Conservation (phyloP, 106 monocot genomes). For the Dioscorea alata region DNA sequence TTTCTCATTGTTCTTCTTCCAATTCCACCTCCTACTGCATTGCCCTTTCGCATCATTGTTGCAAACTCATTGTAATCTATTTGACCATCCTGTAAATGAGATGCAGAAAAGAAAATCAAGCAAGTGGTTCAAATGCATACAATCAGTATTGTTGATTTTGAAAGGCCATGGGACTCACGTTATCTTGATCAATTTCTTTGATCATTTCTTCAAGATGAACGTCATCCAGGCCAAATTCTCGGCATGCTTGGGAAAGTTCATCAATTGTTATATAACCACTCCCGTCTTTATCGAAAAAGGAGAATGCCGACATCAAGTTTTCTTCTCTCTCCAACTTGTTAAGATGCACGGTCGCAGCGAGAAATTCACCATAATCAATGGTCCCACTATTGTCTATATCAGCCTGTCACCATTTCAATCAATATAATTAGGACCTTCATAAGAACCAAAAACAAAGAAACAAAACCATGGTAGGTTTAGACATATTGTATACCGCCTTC, state of each 20-base stretch:
- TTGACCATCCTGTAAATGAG: constrained; percentile 42
- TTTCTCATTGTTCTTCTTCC: constrained; percentile 57
- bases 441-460: background rate
- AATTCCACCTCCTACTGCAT: constrained; percentile 16
- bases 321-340: constrained; percentile 91
- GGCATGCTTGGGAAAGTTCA: constrained; percentile 77
- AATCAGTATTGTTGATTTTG: no score
- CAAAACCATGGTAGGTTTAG: background rate
- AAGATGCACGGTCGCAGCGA: constrained; percentile 85
- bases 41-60: constrained; percentile 64
- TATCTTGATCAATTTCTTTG: constrained; percentile 83
- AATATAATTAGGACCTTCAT: background rate
- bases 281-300: constrained; percentile 88
- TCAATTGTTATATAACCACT: constrained; percentile 91
- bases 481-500: constrained; percentile 38
- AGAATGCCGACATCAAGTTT: constrained; percentile 67
- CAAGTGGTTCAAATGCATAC: no score
- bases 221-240: constrained; percentile 62
- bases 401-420: constrained; percentile 41
- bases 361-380: constrained; percentile 89
- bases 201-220: constrained; percentile 87
- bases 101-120: background rate
- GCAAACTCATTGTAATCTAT: constrained; percentile 53
- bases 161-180: constrained; percentile 20
- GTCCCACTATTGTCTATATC: constrained; percentile 90